phyloP scores from a whole-genome alignment of 495 filamentous ascomycete species.

The Tuber magnatum region DNA sequence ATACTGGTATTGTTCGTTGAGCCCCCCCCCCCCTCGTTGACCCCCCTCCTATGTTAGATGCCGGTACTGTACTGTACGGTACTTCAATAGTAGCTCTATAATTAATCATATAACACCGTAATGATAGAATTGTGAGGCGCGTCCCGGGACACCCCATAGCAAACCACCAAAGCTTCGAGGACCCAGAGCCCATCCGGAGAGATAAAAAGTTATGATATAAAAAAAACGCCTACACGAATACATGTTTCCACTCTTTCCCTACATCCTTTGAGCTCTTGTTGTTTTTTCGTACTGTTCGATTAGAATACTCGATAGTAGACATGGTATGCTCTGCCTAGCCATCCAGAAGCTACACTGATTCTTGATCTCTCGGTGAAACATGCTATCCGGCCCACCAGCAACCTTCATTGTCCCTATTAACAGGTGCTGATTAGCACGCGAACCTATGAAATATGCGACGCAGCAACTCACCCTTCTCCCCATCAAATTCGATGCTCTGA shows the following conservation, averaged over 20 bases:
- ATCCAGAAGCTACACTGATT: conserved; percentile 90
- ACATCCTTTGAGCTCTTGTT: conserved; percentile 47
- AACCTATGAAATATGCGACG: not conserved
- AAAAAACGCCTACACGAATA: not conserved
- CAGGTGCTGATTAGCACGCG: conserved; percentile 9
- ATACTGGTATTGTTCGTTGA: no score
- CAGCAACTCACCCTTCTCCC: conserved; percentile 56
- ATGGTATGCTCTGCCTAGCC: conserved; percentile 81
- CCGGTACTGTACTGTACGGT: no score
- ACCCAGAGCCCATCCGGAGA: not conserved
- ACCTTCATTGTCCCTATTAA: conserved; percentile 86
- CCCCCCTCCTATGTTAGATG: no score
- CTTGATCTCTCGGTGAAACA: conserved; percentile 75
- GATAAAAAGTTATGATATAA: not conserved
- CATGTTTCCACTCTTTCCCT: not conserved
- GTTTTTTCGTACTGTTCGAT: conserved; percentile 62
- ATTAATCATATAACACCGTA: not conserved
- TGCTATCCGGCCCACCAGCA: conserved; percentile 74
- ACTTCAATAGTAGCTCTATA: not conserved
- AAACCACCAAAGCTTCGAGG: not conserved
- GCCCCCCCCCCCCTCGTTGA: no score
- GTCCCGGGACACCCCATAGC: not conserved
- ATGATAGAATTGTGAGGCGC: not conserved
- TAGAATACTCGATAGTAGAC: conserved; percentile 61
- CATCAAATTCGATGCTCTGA: conserved; percentile 93